These are phyloP conservation scores for Schizothecium vesticola DNA, from an alignment of 495 filamentous ascomycete species.

Conservation along the genomic window DNA sequence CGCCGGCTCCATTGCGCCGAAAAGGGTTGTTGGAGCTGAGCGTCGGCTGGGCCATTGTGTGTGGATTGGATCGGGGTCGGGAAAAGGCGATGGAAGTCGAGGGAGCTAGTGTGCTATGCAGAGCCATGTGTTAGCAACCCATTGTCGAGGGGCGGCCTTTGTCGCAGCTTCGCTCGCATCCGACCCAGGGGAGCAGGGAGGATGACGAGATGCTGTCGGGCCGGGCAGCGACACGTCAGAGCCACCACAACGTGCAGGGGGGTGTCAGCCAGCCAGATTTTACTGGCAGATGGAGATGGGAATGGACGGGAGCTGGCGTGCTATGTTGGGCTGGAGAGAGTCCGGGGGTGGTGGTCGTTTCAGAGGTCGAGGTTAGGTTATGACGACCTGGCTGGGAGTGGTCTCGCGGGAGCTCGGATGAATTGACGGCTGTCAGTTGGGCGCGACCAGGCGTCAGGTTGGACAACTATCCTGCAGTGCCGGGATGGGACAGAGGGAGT, in stretches of 20 bases:
- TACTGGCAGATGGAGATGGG: too few species aligned
- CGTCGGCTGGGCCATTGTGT: conserved; percentile 28
- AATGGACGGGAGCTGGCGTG: not conserved
- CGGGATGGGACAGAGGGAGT: not conserved
- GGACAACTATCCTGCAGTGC: not conserved
- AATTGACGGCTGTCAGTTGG: conserved; percentile 1
- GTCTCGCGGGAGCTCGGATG: not conserved
- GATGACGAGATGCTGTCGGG: not conserved
- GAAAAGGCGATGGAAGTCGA: not conserved
- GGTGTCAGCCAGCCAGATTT: not conserved
- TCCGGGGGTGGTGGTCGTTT: not conserved
- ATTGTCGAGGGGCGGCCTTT: conserved; percentile 21
- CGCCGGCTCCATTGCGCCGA: conserved; percentile 32
- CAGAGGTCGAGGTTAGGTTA: not conserved
- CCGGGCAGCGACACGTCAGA: not conserved
- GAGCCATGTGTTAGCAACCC: conserved; percentile 15
- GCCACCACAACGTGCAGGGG: not conserved
- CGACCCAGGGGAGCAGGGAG: not conserved
- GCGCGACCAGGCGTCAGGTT: not conserved
- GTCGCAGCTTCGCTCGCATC: conserved; percentile 10
- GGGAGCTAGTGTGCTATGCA: not conserved
- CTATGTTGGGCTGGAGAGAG: not conserved
- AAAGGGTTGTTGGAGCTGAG: conserved; percentile 46
- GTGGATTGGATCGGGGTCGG: not conserved
- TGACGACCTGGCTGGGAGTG: not conserved